A percentile compares a stretch with the other conserved stretches of the same genome.
phyloP scores from a whole-genome alignment of 1,139 yeast genomes.

The Suhomyces maxii region DNA sequence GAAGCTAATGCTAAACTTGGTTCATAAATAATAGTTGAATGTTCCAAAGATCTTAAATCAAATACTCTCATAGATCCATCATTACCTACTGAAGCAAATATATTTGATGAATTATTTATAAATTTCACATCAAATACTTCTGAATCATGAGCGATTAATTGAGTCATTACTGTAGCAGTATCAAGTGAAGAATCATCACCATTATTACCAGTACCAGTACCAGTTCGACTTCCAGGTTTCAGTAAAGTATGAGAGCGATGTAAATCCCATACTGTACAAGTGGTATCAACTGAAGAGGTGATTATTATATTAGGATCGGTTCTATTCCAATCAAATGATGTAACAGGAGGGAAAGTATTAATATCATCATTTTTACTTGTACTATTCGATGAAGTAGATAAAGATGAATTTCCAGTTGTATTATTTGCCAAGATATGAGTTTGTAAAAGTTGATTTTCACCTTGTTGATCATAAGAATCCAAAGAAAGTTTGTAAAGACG shows the following conservation, averaged over 20 bases:
- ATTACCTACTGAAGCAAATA: conserved; percentile 91
- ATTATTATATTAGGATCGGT: conserved; percentile 70
- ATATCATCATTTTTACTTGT: conserved; percentile 27
- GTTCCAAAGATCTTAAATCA: conserved; percentile 86
- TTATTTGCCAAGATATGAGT: conserved; percentile 47
- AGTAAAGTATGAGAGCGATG: conserved; percentile 29
- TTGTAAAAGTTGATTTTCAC: conserved; percentile 35
- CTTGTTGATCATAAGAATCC: conserved; percentile 30
- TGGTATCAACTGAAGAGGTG: conserved; percentile 90
- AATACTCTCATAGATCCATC: conserved; percentile 94
- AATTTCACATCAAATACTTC: conserved; percentile 94
- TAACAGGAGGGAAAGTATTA: conserved; percentile 73
- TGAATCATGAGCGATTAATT: conserved; percentile 92
- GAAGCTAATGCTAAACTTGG: conserved; percentile 20
- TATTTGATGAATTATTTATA: conserved; percentile 68
- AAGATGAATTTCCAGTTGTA: conserved; percentile 20
- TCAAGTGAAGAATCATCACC: conserved; percentile 28
- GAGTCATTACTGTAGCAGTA: conserved; percentile 81
- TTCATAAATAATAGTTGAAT: conserved; percentile 91
- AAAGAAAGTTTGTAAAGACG: conserved; percentile 59
- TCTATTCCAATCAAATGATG: conserved; percentile 91
- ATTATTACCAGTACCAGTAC: neutral
- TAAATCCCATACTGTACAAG: conserved; percentile 95
- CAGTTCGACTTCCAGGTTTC: conserved; percentile 9
- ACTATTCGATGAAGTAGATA: neutral